phyloP scores from a whole-genome alignment of 768 basidiomycete species.

The Amanita rimosa region DNA sequence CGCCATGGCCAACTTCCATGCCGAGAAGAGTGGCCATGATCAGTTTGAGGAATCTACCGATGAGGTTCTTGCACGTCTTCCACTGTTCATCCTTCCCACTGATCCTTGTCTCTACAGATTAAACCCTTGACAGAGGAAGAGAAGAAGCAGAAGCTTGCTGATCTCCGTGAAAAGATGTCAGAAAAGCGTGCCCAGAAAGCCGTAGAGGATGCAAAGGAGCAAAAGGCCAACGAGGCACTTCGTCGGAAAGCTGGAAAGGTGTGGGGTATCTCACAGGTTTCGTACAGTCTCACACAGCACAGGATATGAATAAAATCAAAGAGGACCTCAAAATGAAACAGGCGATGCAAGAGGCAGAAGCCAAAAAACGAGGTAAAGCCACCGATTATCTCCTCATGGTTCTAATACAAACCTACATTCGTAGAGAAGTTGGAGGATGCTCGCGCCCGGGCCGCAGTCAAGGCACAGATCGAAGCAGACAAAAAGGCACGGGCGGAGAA shows the following conservation, averaged over 20 bases:
- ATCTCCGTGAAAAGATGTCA: constrained; percentile 69
- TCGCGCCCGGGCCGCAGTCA: constrained; percentile 75
- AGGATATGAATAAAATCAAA: constrained; percentile 65
- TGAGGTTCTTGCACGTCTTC: constrained; percentile 40
- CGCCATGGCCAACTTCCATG: constrained; percentile 84
- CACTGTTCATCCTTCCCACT: constrained; percentile 6
- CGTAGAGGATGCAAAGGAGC: constrained; percentile 61
- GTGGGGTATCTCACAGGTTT: not conserved
- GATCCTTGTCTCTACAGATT: constrained; percentile 35
- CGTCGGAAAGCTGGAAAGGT: constrained; percentile 82
- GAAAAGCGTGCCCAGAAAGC: constrained; percentile 70
- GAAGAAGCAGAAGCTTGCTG: constrained; percentile 69
- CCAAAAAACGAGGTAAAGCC: constrained; percentile 59
- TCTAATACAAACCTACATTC: not conserved
- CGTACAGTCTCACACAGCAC: not conserved
- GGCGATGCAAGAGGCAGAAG: constrained; percentile 72
- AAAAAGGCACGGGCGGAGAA: constrained; percentile 84
- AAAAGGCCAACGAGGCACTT: constrained; percentile 64
- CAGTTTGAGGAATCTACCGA: constrained; percentile 94
- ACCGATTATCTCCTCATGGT: not conserved
- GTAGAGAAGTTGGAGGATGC: constrained; percentile 87
- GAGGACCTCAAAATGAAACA: constrained; percentile 76
- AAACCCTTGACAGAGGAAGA: constrained; percentile 95
- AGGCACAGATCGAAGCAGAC: constrained; percentile 92
- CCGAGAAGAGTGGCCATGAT: constrained; percentile 91